phyloP scores from a whole-genome alignment of 23 red algal species.

The Chondrus crispus region DNA sequence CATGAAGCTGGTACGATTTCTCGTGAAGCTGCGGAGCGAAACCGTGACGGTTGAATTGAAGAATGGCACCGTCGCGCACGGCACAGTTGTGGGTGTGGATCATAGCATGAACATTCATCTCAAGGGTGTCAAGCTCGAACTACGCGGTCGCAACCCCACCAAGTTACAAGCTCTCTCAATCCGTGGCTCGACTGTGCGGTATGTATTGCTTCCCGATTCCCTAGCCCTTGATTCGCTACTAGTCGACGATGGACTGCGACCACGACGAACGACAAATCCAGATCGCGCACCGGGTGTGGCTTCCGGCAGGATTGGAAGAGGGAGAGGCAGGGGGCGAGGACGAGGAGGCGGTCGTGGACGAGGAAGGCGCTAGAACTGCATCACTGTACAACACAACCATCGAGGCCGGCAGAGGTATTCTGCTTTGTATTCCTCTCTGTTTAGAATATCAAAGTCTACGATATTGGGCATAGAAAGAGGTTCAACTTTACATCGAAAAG shows the following conservation, averaged over 20 bases:
- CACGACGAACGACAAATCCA: slow-evolving; percentile 53
- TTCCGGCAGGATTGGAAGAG: slow-evolving; percentile 41
- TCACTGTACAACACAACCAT: neutral
- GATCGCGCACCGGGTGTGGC: slow-evolving; percentile 16
- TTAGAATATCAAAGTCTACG: too few relatives aligned
- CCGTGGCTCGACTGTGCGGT: slow-evolving; percentile 85
- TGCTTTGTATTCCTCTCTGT: too few relatives aligned
- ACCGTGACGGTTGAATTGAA: slow-evolving; percentile 92
- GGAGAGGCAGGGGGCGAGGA: slow-evolving; percentile 43
- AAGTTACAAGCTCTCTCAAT: slow-evolving; percentile 71
- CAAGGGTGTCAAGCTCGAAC: slow-evolving; percentile 70
- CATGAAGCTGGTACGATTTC: slow-evolving; percentile 84
- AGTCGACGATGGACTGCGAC: slow-evolving; percentile 85
- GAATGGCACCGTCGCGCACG: slow-evolving; percentile 82
- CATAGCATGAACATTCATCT: slow-evolving; percentile 91
- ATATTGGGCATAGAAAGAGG: too few relatives aligned
- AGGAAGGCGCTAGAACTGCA: too few relatives aligned
- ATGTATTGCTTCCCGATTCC: slow-evolving; percentile 89
- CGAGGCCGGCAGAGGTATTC: too few relatives aligned
- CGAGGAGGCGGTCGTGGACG: slow-evolving; percentile 26
- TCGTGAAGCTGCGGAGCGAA: slow-evolving; percentile 88
- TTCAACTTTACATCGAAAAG: too few relatives aligned
- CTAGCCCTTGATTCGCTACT: slow-evolving; percentile 83
- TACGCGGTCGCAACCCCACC: slow-evolving; percentile 68
- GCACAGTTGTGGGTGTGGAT: slow-evolving; percentile 86